Base-by-base conservation (phyloP, 371 early-diverging fungal species). In the Rhizomucor miehei region DNA sequence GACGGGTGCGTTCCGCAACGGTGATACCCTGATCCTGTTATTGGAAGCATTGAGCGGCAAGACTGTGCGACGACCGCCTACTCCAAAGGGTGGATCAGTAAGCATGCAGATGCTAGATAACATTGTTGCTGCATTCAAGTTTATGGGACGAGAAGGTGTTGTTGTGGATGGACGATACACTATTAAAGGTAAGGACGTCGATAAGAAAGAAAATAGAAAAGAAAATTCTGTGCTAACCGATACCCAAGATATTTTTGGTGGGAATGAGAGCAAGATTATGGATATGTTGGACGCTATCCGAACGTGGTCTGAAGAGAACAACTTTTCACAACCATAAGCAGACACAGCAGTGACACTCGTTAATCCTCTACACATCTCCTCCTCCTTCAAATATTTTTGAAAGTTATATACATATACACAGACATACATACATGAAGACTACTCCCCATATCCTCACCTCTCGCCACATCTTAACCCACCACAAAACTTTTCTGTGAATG, bases 91-190 rank as follows among this genome's bases (percentile, higher is more conserved):
- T 16, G 71, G 67, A 14, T 67, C 69, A 12, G 59, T 59, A 9
- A 67, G 62, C 55, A 72, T 69, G 64, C 50, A 51, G 20, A 73
- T 75, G 75, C 59, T 77, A 13, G 84, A 84, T 56, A 78, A 71
- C 24, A 64, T 84, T 23, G 65, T 77, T n/a, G 67, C 75, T 8
- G 81, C 73, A 0, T 80, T 84, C 64, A 78, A 82, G 48, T 84
- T 84, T 44, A 77, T 84, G 81, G 72, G 71, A 20, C 64, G 75
- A 6, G 78, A 79, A 23, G 80, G 79, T 6, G 69, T 80, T 36
- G 72, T 69, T 17, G 72, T 79, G 0, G 75, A 78, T 20, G 80
- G 79, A 12, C 48, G 66, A 17, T 81, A 66, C 51, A 81, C 78
- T 0, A 75, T 79, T 53, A 73, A 81, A 67, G 75, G 75, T 71